Evolutionary conservation across 805 yeast genomes (phyloP), one percentile per base, ranked within the genome.

Genomic region (Wickerhamiella shivajii): DNA sequence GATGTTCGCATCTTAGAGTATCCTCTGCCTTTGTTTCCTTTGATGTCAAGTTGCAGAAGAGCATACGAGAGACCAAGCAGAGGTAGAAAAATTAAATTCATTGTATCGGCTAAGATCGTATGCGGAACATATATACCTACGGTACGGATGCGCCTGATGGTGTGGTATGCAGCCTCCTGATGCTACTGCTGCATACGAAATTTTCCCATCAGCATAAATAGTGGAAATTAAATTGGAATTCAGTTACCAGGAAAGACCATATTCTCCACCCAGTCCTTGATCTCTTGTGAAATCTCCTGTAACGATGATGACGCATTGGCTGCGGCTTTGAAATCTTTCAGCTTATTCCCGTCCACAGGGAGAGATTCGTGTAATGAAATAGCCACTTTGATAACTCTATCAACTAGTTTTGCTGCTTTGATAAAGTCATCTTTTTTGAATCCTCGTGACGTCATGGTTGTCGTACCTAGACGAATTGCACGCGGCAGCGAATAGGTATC

Each of bases 361-460:
- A 87, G 70, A 39, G 69, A 63, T 34, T 67, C 61, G 65, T 90
- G 97, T 40, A 77, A 67, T 43, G 67, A 65, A 52, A 69, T 69
- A 36, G 96, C 85, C 49, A 72, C 71, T 46, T 66, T 55, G 39
- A 84, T 84, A 19, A 92, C 84, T 47, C 60, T 64, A 61, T 76
- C 83, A 56, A 81, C 77, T 66, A 74, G 80, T 41, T 64, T 64
- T 27, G 74, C 93, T 46, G 85, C 77, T 50, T 69, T 73, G 47
- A 60, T 68, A 59, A 87, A 90, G 53, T 90, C 96, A 37, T 63
- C 74, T 54, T 79, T 84, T 37, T 81, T 78, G 52, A 84, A 73
- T 44, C 98, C 98, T 63, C 98, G 78, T 37, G 96, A 80, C 40
- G 96, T 75, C 96, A 87, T 87, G 31, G 96, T 95, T 44, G 98